Percentiles rank a stretch among this genome's conserved stretches.
Evolutionary conservation across 1,139 yeast genomes (phyloP).

Genomic region (Candida frijolesensis): DNA sequence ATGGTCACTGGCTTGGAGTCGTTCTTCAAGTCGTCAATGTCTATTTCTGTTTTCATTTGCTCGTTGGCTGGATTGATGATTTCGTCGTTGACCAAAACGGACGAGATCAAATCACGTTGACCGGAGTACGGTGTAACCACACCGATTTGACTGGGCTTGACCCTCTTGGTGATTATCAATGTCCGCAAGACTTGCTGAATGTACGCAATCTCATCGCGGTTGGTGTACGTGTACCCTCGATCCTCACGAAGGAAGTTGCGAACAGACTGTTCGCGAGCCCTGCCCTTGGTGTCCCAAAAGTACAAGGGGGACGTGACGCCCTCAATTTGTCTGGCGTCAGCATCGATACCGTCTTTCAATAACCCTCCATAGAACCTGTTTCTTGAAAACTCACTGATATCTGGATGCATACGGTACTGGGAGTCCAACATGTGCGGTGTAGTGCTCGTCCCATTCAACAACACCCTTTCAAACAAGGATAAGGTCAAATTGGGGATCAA

Average conservation of each 20-base stretch:
- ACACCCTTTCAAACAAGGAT: slow-evolving; percentile 59
- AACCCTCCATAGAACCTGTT: slow-evolving; percentile 52
- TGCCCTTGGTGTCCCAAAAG: slow-evolving; percentile 53
- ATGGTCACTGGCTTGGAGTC: background rate
- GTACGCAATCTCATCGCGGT: slow-evolving; percentile 52
- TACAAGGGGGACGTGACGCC: slow-evolving; percentile 48
- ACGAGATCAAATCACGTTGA: slow-evolving; percentile 65
- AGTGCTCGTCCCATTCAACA: slow-evolving; percentile 54
- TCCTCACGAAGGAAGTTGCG: slow-evolving; percentile 49
- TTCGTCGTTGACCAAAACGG: slow-evolving; percentile 48
- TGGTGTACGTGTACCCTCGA: slow-evolving; percentile 56
- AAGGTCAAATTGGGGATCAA: slow-evolving; percentile 60
- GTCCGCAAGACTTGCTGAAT: slow-evolving; percentile 49
- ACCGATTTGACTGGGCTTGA: slow-evolving; percentile 56
- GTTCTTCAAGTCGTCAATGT: slow-evolving; percentile 36
- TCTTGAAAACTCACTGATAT: slow-evolving; percentile 62
- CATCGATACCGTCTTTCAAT: slow-evolving; percentile 61
- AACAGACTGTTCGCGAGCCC: slow-evolving; percentile 46
- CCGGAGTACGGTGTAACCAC: slow-evolving; percentile 75
- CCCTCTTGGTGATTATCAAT: slow-evolving; percentile 56
- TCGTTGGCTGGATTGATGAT: slow-evolving; percentile 58
- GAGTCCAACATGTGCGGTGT: slow-evolving; percentile 68
- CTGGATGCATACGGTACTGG: slow-evolving; percentile 74
- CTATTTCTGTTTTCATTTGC: slow-evolving; percentile 49
- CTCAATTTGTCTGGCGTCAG: slow-evolving; percentile 43